Evolutionary conservation across 2,329 filamentous ascomycete genomes (phyloP).

Genomic region (Simplicillium aogashimaense): DNA sequence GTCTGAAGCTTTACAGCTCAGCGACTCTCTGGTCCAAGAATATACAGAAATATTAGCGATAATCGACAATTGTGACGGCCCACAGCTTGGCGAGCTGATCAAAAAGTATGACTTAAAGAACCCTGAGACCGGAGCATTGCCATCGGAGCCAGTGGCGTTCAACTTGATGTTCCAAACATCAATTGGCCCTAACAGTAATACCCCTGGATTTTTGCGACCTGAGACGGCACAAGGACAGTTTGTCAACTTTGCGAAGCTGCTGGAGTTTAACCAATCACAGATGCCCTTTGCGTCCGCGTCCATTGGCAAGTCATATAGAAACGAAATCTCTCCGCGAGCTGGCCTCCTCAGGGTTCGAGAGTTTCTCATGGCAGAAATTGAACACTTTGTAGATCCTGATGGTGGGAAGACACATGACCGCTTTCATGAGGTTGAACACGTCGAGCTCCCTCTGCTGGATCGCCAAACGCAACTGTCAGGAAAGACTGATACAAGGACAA

Average conservation of each 20-base stretch:
- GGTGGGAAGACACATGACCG: conserved; percentile 89
- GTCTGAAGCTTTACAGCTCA: conserved; percentile 70
- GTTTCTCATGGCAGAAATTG: conserved; percentile 98
- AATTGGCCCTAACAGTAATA: conserved; percentile 85
- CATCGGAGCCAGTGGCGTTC: conserved; percentile 78
- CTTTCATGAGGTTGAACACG: conserved; percentile 74
- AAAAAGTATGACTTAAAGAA: conserved; percentile 86
- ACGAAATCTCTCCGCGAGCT: conserved; percentile 89
- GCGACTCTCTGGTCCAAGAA: conserved; percentile 76
- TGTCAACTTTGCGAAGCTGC: conserved; percentile 89
- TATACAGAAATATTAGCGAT: conserved; percentile 85
- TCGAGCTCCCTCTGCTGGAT: conserved; percentile 77
- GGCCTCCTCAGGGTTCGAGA: conserved; percentile 91
- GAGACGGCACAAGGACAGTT: conserved; percentile 99
- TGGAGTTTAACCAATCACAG: conserved; percentile 88
- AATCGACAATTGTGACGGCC: conserved; percentile 91
- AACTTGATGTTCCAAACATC: conserved; percentile 98
- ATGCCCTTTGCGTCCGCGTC: conserved; percentile 98
- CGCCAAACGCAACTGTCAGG: conserved; percentile 78
- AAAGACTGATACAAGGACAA: conserved; percentile 63
- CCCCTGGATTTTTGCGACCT: conserved; percentile 76
- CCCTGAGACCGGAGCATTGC: conserved; percentile 66
- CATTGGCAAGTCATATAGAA: conserved; percentile 96
- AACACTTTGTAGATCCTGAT: conserved; percentile 94
- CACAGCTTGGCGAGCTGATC: conserved; percentile 80